These are phyloP conservation scores for Boletus rubropictus DNA, from an alignment of 768 basidiomycete genomes.

Conservation along the genomic window DNA sequence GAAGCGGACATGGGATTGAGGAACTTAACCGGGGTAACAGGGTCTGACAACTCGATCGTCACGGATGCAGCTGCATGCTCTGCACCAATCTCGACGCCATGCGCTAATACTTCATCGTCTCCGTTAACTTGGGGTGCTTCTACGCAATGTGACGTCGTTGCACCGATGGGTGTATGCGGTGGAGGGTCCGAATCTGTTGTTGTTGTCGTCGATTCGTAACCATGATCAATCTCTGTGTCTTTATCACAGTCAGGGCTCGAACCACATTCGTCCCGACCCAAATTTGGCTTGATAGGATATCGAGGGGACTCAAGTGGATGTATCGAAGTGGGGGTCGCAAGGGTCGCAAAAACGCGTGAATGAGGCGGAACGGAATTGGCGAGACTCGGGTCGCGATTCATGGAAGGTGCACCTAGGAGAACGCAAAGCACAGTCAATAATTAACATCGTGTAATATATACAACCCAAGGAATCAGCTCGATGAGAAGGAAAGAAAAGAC, in stretches of 20 bases:
- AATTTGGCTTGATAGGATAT: conserved; percentile 1
- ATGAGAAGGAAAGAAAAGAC: neutral
- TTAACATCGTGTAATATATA: conserved; percentile 8
- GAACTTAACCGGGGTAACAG: conserved; percentile 15
- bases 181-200: conserved; percentile 25
- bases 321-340: neutral
- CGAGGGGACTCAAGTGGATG: conserved; percentile 1
- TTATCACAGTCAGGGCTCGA: conserved; percentile 15
- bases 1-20: conserved; percentile 6
- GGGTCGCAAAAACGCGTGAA: conserved; percentile 2
- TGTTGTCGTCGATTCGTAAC: conserved; percentile 25
- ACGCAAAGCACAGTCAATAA: neutral
- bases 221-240: conserved; percentile 22
- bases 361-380: conserved; percentile 2
- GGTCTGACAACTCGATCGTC: conserved; percentile 9
- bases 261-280: conserved; percentile 3
- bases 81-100: conserved; percentile 6
- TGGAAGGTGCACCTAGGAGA: conserved; percentile 13
- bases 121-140: conserved; percentile 8
- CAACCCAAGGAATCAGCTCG: neutral
- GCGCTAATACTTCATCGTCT: conserved; percentile 11
- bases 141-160: conserved; percentile 1
- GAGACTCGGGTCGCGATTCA: conserved; percentile 7
- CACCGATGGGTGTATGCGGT: conserved; percentile 23
- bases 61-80: neutral